These are phyloP conservation scores for Monascus ruber DNA, from an alignment of 2,329 filamentous ascomycete genomes.

Conservation along the genomic window DNA sequence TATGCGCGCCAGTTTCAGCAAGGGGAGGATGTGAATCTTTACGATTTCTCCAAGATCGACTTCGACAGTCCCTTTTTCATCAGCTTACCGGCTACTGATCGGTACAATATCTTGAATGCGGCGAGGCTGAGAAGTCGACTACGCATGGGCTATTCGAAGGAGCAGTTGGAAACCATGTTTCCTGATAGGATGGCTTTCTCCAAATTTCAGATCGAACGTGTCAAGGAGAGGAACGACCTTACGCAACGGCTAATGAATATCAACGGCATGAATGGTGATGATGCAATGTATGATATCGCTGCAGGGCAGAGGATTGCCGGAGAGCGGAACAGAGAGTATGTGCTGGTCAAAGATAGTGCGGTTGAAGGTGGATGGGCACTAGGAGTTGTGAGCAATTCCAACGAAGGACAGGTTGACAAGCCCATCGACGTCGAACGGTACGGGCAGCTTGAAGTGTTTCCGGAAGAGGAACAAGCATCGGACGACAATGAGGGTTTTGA, in stretches of 20 bases:
- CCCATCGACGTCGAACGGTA: conserved; percentile 80
- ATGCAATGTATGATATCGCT: conserved; percentile 53
- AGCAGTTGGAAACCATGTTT: conserved; percentile 94
- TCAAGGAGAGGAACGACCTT: conserved; percentile 82
- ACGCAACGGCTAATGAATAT: conserved; percentile 92
- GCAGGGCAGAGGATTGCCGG: conserved; percentile 46
- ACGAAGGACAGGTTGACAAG: conserved; percentile 67
- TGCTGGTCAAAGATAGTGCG: conserved; percentile 88
- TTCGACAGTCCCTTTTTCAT: conserved; percentile 94
- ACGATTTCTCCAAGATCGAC: conserved; percentile 98
- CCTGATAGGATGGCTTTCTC: conserved; percentile 96
- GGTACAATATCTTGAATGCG: conserved; percentile 96
- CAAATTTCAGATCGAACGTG: conserved; percentile 88
- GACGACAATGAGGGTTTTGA: conserved; percentile 74
- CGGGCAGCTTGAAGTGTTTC: conserved; percentile 39
- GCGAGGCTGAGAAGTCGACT: conserved; percentile 77
- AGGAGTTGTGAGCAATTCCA: conserved; percentile 79
- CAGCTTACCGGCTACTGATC: conserved; percentile 76
- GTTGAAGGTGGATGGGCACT: conserved; percentile 93
- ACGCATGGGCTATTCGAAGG: conserved; percentile 92
- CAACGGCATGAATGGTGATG: conserved; percentile 73
- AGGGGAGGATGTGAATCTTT: conserved; percentile 77
- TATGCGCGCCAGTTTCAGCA: conserved; percentile 87
- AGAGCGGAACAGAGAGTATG: conserved; percentile 86
- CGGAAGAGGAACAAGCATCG: conserved; percentile 48